Evolutionary conservation across 192 early-diverging fungal species (phyloP).

Genomic region (Backusella parvicylindrica): DNA sequence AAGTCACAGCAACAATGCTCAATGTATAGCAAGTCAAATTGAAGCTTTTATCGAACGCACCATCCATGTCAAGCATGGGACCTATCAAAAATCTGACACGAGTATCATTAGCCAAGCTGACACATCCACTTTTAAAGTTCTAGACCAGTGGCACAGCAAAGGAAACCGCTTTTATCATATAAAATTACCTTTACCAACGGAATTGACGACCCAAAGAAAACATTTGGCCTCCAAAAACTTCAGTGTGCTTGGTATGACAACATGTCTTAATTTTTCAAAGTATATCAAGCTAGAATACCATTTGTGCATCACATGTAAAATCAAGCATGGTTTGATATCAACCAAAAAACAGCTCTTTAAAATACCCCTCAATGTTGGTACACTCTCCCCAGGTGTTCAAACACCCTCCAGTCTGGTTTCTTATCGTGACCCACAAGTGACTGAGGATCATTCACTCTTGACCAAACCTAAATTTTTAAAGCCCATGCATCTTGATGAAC

Average conservation of each 20-base stretch:
- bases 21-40: neutral
- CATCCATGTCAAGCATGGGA: neutral
- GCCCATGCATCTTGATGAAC: neutral
- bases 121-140: neutral
- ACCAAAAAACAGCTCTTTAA: neutral
- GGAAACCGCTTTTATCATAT: neutral
- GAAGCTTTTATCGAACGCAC: neutral
- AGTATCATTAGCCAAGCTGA: neutral
- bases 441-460: neutral
- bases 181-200: neutral
- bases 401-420: neutral
- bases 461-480: conserved; percentile 18
- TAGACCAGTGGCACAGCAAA: neutral
- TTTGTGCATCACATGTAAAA: neutral
- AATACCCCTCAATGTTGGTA: conserved; percentile 5
- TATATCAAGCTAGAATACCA: conserved; percentile 1
- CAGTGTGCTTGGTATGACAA: conserved; percentile 9
- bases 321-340: neutral
- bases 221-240: neutral
- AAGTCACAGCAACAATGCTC: neutral
- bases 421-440: neutral
- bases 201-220: neutral
- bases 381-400: neutral
- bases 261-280: neutral
- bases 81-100: neutral